A percentile compares a stretch with the other conserved stretches of the same genome.
Evolutionary conservation across 202 grass and related monocot species (phyloP).

Genomic region (Dendrocalamus latiflorus): DNA sequence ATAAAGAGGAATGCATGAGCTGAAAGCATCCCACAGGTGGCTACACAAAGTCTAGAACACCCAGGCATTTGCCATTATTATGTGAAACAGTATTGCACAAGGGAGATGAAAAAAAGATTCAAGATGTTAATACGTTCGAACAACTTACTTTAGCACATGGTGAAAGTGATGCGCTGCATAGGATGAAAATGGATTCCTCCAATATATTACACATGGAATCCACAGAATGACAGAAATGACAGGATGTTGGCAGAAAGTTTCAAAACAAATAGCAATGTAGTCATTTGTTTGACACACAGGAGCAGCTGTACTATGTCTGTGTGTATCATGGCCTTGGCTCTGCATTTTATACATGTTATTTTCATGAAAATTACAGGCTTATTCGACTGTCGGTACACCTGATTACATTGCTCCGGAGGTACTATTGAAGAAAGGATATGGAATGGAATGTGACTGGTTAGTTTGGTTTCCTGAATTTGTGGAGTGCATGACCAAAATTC

Average conservation of each 20-base stretch:
- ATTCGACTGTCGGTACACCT: slow-evolving; percentile 76
- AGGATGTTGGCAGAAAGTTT: not conserved
- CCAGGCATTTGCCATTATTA: not conserved
- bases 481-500: not conserved
- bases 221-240: not conserved
- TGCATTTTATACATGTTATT: slow-evolving; percentile 3
- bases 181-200: slow-evolving; percentile 11
- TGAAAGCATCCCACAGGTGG: not conserved
- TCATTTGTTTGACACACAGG: slow-evolving; percentile 24
- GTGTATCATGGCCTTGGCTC: not conserved
- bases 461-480: slow-evolving; percentile 10
- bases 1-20: slow-evolving; percentile 8
- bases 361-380: slow-evolving; percentile 46
- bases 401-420: slow-evolving; percentile 88
- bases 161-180: not conserved
- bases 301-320: not conserved
- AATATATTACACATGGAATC: slow-evolving; percentile 6
- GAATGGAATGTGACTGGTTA: slow-evolving; percentile 89
- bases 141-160: not conserved
- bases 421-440: slow-evolving; percentile 80
- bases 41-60: not conserved
- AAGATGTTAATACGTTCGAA: not conserved
- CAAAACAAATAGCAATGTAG: not conserved
- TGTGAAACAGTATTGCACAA: not conserved
- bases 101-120: not conserved